phyloP scores from a whole-genome alignment of 1,139 yeast species.

The Magnusiomyces tetraspermus region DNA sequence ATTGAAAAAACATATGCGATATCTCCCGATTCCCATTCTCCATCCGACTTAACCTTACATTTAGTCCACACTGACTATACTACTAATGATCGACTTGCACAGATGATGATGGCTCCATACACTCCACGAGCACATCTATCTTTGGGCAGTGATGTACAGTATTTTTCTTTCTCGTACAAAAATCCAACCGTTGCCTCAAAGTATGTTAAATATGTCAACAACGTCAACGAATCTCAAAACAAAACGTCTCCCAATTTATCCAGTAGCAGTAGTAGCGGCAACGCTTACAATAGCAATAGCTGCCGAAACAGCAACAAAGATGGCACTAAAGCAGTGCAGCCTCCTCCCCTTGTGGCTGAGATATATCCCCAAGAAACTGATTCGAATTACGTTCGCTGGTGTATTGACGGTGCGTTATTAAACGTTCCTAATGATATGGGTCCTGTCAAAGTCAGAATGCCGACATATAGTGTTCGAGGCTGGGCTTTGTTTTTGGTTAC shows the following conservation, averaged over 20 bases:
- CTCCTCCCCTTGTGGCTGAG: slow-evolving; percentile 9
- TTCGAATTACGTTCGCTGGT: slow-evolving; percentile 27
- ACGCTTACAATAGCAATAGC: background rate
- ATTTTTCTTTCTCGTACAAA: background rate
- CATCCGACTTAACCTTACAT: slow-evolving; percentile 40
- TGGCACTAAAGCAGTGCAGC: no score
- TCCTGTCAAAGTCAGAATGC: slow-evolving; percentile 1
- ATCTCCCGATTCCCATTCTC: slow-evolving; percentile 58
- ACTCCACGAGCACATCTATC: slow-evolving; percentile 46
- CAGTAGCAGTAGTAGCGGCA: no score
- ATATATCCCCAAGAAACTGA: slow-evolving; percentile 20
- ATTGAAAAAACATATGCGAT: slow-evolving; percentile 64
- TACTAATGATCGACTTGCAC: slow-evolving; percentile 37
- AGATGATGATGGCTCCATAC: slow-evolving; percentile 52
- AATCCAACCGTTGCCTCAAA: slow-evolving; percentile 22
- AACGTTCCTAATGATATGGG: slow-evolving; percentile 14
- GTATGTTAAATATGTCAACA: background rate
- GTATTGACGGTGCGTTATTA: slow-evolving; percentile 31
- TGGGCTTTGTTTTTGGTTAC: slow-evolving; percentile 1
- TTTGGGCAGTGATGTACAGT: background rate
- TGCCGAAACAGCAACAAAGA: background rate
- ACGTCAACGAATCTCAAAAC: background rate
- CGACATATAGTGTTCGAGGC: background rate
- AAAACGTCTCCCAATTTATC: no score
- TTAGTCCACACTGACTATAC: slow-evolving; percentile 45